These are phyloP conservation scores for Botrytis squamosa DNA, from an alignment of 2,329 filamentous ascomycete species.

Conservation along the genomic window DNA sequence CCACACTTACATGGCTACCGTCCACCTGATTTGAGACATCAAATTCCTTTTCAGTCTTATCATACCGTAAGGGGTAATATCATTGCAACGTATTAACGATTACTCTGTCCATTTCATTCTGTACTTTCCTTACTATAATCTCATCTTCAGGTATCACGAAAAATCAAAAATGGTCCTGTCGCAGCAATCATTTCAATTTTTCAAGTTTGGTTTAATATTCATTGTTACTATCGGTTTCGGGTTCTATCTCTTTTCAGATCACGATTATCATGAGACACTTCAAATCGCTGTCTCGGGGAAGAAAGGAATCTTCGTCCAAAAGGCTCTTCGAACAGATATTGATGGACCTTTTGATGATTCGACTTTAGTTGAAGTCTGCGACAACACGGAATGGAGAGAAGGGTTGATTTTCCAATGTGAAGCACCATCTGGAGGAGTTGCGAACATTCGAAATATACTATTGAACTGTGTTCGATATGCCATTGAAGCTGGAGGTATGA, in stretches of 20 bases:
- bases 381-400: conserved; percentile 37
- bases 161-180: conserved; percentile 7
- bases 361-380: conserved; percentile 32
- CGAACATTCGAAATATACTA: conserved; percentile 44
- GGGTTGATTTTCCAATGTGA: conserved; percentile 44
- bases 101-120: neutral
- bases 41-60: neutral
- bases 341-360: conserved; percentile 30
- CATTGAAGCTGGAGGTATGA: conserved; percentile 41
- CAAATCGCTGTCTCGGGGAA: conserved; percentile 12
- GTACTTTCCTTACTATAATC: neutral
- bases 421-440: conserved; percentile 43
- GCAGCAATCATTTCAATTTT: neutral
- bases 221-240: neutral
- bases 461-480: conserved; percentile 45
- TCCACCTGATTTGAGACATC: neutral
- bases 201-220: conserved; percentile 24
- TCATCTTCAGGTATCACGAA: neutral
- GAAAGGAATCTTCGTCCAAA: conserved; percentile 25
- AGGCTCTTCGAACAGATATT: conserved; percentile 25
- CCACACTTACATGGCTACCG: neutral
- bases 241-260: conserved; percentile 15
- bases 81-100: neutral
- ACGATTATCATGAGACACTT: conserved; percentile 17
- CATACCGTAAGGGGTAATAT: neutral